Conservation (phyloP, 2,329 filamentous ascomycete genomes). For the Pseudocercospora crystallina region DNA sequence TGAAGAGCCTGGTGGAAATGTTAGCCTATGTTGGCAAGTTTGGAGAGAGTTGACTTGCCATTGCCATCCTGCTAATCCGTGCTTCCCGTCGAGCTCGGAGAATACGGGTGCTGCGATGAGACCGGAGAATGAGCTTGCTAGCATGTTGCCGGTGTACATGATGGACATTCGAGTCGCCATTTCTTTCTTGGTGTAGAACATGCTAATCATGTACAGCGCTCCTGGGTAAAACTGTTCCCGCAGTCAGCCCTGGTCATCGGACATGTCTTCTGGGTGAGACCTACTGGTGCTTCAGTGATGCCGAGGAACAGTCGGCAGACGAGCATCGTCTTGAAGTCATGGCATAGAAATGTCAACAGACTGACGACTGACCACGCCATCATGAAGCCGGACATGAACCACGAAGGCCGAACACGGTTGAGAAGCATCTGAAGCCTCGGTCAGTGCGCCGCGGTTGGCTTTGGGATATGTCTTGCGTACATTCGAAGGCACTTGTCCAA, state of each 20-base stretch:
- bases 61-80: conserved; percentile 58
- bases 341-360: conserved; percentile 10
- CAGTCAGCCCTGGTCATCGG: neutral
- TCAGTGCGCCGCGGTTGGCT: too few relatives aligned
- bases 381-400: conserved; percentile 10
- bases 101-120: conserved; percentile 57
- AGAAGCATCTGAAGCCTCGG: conserved; percentile 10
- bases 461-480: too few relatives aligned
- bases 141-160: conserved; percentile 28
- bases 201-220: conserved; percentile 1
- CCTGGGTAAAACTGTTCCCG: conserved; percentile 2
- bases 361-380: conserved; percentile 12
- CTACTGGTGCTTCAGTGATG: conserved; percentile 7
- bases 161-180: conserved; percentile 26
- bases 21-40: neutral
- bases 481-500: conserved; percentile 5
- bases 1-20: conserved; percentile 50
- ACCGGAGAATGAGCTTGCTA: conserved; percentile 67
- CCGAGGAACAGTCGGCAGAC: conserved; percentile 11
- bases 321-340: conserved; percentile 8
- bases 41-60: conserved; percentile 4
- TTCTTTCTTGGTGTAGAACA: conserved; percentile 49
- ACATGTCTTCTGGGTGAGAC: too few relatives aligned
- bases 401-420: conserved; percentile 11
- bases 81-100: conserved; percentile 58